phyloP scores from a whole-genome alignment of 441 rosid species.

The Flueggea neowawraea region DNA sequence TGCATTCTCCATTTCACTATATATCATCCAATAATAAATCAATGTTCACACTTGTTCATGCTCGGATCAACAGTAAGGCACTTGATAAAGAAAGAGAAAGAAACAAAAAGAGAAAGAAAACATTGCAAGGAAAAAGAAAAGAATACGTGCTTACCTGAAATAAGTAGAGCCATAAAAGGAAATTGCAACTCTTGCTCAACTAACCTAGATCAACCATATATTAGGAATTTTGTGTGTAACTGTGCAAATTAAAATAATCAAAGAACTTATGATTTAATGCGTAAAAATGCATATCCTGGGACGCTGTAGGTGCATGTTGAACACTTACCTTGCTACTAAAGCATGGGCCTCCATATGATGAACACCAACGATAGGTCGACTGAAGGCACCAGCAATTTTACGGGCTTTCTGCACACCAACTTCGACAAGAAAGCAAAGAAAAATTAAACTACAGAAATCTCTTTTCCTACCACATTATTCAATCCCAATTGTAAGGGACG shows the following conservation, averaged over 20 bases:
- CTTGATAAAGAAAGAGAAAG: not conserved
- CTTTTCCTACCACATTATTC: conserved; percentile 1
- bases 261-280: too few species aligned
- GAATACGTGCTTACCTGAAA: conserved; percentile 61
- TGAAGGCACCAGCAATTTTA: conserved; percentile 63
- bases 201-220: conserved; percentile 40
- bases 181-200: conserved; percentile 68
- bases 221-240: not conserved
- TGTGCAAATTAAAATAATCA: not conserved
- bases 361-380: conserved; percentile 70
- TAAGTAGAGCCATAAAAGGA: conserved; percentile 92
- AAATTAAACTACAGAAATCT: conserved; percentile 1
- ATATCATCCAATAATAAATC: too few species aligned
- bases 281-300: not conserved
- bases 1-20: too few species aligned
- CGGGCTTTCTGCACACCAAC: conserved; percentile 96
- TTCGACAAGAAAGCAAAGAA: conserved; percentile 29
- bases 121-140: not conserved
- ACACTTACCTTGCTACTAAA: conserved; percentile 74
- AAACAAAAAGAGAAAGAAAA: too few species aligned
- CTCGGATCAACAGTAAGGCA: too few species aligned
- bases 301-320: conserved; percentile 4
- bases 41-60: too few species aligned
- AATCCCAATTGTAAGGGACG: too few species aligned
- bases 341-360: conserved; percentile 99